phyloP scores from a whole-genome alignment of 2,329 filamentous ascomycete genomes.

The Magnaporthales sp. region DNA sequence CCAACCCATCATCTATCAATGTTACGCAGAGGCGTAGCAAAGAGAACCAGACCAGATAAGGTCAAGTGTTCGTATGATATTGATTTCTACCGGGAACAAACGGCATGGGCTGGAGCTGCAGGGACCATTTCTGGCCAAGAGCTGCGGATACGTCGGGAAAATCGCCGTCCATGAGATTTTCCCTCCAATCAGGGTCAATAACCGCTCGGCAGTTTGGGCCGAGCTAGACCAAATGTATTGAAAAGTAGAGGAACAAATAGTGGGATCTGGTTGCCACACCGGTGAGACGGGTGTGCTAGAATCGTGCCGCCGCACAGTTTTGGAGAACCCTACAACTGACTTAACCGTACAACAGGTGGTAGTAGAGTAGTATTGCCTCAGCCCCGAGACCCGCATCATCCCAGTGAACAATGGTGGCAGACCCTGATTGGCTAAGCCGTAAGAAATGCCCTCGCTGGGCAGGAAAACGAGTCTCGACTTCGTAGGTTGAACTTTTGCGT shows the following conservation, averaged over 20 bases:
- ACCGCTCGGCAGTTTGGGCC: not conserved
- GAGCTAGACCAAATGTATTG: not conserved
- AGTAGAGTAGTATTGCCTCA: not conserved
- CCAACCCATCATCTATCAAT: not conserved
- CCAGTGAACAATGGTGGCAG: not conserved
- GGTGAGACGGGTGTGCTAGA: not conserved
- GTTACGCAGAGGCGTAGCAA: not conserved
- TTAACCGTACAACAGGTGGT: not conserved
- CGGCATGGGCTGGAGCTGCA: not conserved
- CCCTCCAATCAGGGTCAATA: not conserved
- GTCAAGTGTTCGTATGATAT: not conserved
- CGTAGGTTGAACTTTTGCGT: not conserved
- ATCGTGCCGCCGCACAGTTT: not conserved
- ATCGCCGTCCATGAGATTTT: not conserved
- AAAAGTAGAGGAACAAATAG: not conserved
- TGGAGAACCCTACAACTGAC: not conserved
- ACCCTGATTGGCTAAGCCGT: not conserved
- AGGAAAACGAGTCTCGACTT: not conserved
- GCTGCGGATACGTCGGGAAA: not conserved
- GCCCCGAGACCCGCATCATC: not conserved
- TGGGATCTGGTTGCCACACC: not conserved
- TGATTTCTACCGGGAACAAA: not conserved
- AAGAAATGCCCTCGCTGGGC: not conserved
- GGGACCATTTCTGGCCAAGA: not conserved
- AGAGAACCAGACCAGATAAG: not conserved